A percentile compares a stretch with the other conserved stretches of the same genome.
Evolutionary conservation across 768 basidiomycete genomes (phyloP).

Genomic region (Termitomyces sp.): DNA sequence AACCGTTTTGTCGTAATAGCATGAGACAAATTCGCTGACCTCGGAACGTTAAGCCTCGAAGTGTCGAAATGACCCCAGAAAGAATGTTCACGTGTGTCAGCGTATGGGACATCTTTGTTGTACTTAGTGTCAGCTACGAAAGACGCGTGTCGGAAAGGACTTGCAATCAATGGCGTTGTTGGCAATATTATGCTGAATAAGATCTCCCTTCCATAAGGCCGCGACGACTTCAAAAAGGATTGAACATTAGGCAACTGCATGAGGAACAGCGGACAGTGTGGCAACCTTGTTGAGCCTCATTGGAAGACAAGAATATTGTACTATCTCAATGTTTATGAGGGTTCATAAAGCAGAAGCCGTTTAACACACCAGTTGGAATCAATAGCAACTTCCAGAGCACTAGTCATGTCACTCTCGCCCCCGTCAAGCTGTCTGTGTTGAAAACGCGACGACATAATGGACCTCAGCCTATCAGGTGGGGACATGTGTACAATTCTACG

Average conservation of each 20-base stretch:
- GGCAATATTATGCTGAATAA: slow-evolving; percentile 74
- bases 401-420: slow-evolving; percentile 66
- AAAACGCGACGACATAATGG: slow-evolving; percentile 77
- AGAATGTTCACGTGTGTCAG: slow-evolving; percentile 41
- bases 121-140: background rate
- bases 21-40: slow-evolving; percentile 27
- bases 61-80: slow-evolving; percentile 77
- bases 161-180: slow-evolving; percentile 76
- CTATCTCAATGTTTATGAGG: slow-evolving; percentile 28
- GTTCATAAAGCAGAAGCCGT: background rate
- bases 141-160: slow-evolving; percentile 13
- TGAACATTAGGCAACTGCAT: background rate
- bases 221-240: slow-evolving; percentile 54
- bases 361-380: slow-evolving; percentile 75
- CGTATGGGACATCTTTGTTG: slow-evolving; percentile 62
- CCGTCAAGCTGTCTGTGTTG: slow-evolving; percentile 70
- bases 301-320: slow-evolving; percentile 80
- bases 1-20: background rate
- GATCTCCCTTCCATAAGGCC: slow-evolving; percentile 76
- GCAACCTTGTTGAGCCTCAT: slow-evolving; percentile 77
- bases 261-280: background rate
- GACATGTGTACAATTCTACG: slow-evolving; percentile 71
- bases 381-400: slow-evolving; percentile 86
- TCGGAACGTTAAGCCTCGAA: slow-evolving; percentile 74
- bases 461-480: slow-evolving; percentile 55